phyloP scores from a whole-genome alignment of 495 filamentous ascomycete species.

The Chlorociboria aeruginascens region DNA sequence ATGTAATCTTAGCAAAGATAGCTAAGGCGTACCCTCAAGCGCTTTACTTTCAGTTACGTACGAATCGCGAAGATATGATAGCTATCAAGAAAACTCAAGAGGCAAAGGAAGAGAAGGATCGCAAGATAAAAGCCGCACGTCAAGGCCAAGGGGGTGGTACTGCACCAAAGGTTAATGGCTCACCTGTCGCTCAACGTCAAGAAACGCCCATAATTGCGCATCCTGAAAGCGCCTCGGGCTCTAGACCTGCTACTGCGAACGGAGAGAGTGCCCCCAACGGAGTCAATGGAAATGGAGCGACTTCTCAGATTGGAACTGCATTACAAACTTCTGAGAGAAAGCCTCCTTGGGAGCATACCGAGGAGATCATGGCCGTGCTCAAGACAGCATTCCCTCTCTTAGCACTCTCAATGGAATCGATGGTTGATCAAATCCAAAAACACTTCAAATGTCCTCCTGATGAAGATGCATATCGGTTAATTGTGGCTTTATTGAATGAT shows the following conservation, averaged over 20 bases:
- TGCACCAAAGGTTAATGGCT: slow-evolving; percentile 35
- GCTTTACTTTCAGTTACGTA: slow-evolving; percentile 87
- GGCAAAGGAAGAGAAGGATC: slow-evolving; percentile 56
- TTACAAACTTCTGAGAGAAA: slow-evolving; percentile 47
- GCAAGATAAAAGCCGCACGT: slow-evolving; percentile 28
- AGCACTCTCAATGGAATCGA: slow-evolving; percentile 95
- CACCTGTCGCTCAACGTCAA: slow-evolving; percentile 20
- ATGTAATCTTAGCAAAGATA: slow-evolving; percentile 77
- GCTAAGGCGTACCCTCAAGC: slow-evolving; percentile 91
- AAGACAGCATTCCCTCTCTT: slow-evolving; percentile 95
- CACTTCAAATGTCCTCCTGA: slow-evolving; percentile 98
- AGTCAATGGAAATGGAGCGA: slow-evolving; percentile 28
- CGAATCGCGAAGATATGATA: slow-evolving; percentile 88
- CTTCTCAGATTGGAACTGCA: slow-evolving; percentile 14
- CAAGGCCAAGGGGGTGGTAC: slow-evolving; percentile 22
- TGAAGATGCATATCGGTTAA: slow-evolving; percentile 96
- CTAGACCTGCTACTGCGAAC: slow-evolving; percentile 39
- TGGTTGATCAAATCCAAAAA: slow-evolving; percentile 97
- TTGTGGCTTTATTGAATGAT: slow-evolving; percentile 92
- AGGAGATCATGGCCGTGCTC: slow-evolving; percentile 85
- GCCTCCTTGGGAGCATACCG: slow-evolving; percentile 85
- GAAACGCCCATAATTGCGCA: slow-evolving; percentile 7
- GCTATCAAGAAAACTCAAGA: slow-evolving; percentile 83
- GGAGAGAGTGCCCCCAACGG: slow-evolving; percentile 28
- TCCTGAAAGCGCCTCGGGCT: slow-evolving; percentile 23